A percentile compares a stretch with the other conserved stretches of the same genome.
Conservation (phyloP, 1,139 yeast species). For the Protomyces arabidopsidicola region DNA sequence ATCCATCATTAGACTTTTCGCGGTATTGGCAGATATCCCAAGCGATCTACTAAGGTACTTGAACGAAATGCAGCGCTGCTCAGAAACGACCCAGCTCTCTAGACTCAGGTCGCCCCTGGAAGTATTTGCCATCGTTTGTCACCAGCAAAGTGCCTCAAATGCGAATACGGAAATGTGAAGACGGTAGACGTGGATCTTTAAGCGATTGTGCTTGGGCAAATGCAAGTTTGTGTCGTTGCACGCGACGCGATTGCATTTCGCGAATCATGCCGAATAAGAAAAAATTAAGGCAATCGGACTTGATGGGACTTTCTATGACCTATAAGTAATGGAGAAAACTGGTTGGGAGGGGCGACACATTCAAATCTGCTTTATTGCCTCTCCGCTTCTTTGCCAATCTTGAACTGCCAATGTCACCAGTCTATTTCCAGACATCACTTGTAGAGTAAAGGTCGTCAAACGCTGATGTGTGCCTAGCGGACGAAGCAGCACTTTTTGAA, state of each 20-base stretch:
- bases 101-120: background rate
- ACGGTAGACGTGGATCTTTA: too few species aligned
- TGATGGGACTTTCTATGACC: too few species aligned
- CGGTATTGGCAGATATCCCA: conserved; percentile 34
- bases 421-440: conserved; percentile 25
- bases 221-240: too few species aligned
- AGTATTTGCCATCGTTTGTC: background rate
- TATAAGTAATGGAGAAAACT: too few species aligned
- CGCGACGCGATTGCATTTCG: too few species aligned
- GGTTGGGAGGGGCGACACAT: too few species aligned
- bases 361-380: too few species aligned
- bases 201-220: too few species aligned
- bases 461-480: conserved; percentile 4
- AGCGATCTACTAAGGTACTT: conserved; percentile 37
- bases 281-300: too few species aligned
- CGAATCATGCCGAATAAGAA: too few species aligned
- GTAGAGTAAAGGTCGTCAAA: conserved; percentile 22
- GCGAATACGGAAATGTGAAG: too few species aligned
- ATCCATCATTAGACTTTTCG: conserved; percentile 35
- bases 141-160: too few species aligned
- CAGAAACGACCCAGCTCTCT: conserved; percentile 9
- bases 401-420: background rate
- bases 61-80: conserved; percentile 35
- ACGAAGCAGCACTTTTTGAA: background rate
- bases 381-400: background rate